A percentile compares a stretch with the other conserved stretches of the same genome.
Evolutionary conservation across 345 rosid genomes (phyloP).

Genomic region (Iberis pinnata): DNA sequence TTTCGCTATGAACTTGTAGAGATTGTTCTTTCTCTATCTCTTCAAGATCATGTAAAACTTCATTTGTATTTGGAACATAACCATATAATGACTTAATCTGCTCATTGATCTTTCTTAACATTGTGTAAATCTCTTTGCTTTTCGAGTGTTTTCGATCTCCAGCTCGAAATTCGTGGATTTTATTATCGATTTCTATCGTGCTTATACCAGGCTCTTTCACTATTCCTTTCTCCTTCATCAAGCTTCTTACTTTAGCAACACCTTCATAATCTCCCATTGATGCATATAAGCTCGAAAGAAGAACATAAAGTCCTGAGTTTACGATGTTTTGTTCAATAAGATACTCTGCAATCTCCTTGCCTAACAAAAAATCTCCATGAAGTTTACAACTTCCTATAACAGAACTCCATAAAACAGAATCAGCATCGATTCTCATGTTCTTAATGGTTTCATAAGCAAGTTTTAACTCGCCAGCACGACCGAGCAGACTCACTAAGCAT

Average conservation of each 20-base stretch:
- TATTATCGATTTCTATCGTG: constrained; percentile 47
- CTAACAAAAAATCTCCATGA: constrained; percentile 45
- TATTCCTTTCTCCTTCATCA: constrained; percentile 60
- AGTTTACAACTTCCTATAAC: constrained; percentile 63
- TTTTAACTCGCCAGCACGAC: constrained; percentile 54
- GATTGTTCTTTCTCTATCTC: constrained; percentile 45
- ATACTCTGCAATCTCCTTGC: constrained; percentile 58
- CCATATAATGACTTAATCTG: constrained; percentile 19
- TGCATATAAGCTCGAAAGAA: constrained; percentile 65
- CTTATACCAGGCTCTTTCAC: constrained; percentile 65
- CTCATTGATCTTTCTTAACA: constrained; percentile 39
- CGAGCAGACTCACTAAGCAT: constrained; percentile 62
- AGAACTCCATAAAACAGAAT: constrained; percentile 61
- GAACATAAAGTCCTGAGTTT: constrained; percentile 57
- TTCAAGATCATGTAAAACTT: constrained; percentile 48
- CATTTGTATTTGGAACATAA: constrained; percentile 39
- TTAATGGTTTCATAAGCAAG: constrained; percentile 44
- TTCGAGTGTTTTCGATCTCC: constrained; percentile 48
- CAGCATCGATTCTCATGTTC: constrained; percentile 46
- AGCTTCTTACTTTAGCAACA: constrained; percentile 52
- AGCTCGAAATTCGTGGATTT: constrained; percentile 51
- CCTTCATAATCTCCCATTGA: constrained; percentile 49
- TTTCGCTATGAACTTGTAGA: constrained; percentile 69
- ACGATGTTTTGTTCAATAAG: constrained; percentile 41
- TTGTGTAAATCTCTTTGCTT: constrained; percentile 42